These are phyloP conservation scores for Atractiella rhizophila DNA, from an alignment of 768 basidiomycete species.

Conservation along the genomic window DNA sequence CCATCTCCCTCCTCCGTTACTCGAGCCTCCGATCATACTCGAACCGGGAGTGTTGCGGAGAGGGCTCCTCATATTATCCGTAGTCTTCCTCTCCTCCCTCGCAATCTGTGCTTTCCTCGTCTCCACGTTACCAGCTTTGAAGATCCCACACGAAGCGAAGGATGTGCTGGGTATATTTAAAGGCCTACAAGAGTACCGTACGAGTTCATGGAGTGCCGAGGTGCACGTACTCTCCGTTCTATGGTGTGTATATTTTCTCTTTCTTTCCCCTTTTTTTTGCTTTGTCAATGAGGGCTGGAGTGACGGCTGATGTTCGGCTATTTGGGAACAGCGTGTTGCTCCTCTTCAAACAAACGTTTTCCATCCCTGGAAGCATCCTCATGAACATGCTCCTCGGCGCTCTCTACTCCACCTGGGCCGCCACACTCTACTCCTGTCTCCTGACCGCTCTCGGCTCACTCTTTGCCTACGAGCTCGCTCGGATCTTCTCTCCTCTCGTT, in stretches of 20 bases:
- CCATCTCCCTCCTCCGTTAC: not conserved
- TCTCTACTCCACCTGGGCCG: conserved; percentile 15
- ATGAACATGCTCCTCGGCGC: conserved; percentile 18
- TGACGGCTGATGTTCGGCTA: no score
- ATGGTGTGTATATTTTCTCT: no score
- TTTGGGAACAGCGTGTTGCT: conserved; percentile 14
- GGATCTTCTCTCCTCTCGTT: conserved; percentile 15
- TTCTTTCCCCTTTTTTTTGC: no score
- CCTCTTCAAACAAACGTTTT: conserved; percentile 18
- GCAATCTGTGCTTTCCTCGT: conserved; percentile 12
- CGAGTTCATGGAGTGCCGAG: conserved; percentile 10
- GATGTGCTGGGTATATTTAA: conserved; percentile 12
- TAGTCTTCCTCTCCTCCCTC: conserved; percentile 16
- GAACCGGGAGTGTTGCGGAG: no score
- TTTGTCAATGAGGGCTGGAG: no score
- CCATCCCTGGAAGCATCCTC: conserved; percentile 15
- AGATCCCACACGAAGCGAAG: conserved; percentile 14
- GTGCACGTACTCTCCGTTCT: conserved; percentile 15
- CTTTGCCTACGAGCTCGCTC: conserved; percentile 15
- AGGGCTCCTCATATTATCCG: conserved; percentile 12
- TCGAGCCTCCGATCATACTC: conserved; percentile 13
- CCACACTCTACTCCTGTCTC: conserved; percentile 14
- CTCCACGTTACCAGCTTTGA: conserved; percentile 13
- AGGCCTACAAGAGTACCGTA: conserved; percentile 11
- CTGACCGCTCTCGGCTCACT: conserved; percentile 16